Conservation (phyloP, 2,329 filamentous ascomycete species). For the Neobulgaria alba region DNA sequence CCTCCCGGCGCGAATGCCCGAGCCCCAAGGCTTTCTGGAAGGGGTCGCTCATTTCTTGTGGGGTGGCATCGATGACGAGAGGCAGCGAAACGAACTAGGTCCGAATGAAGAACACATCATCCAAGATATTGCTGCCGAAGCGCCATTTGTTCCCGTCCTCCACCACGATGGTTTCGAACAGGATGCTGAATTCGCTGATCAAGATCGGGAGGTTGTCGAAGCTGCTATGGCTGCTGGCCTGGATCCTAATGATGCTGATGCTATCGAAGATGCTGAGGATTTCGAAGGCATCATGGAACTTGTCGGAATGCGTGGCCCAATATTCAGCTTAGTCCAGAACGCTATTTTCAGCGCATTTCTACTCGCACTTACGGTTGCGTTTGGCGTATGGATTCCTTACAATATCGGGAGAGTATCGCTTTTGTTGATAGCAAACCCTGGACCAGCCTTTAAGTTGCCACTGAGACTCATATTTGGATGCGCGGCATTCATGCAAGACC, state of each 20-base stretch:
- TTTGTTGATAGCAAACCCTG: slow-evolving; percentile 69
- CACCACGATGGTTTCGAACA: slow-evolving; percentile 18
- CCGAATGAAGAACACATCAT: slow-evolving; percentile 52
- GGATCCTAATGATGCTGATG: slow-evolving; percentile 68
- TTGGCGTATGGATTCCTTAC: slow-evolving; percentile 86
- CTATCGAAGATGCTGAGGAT: slow-evolving; percentile 81
- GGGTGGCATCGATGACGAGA: slow-evolving; percentile 41
- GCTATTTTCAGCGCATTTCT: slow-evolving; percentile 88
- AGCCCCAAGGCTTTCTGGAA: slow-evolving; percentile 33
- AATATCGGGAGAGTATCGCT: slow-evolving; percentile 81
- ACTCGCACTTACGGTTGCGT: slow-evolving; percentile 75
- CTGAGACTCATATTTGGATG: slow-evolving; percentile 62
- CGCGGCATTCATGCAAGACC: slow-evolving; percentile 74
- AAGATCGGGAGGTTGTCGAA: slow-evolving; percentile 51
- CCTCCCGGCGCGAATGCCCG: slow-evolving; percentile 8
- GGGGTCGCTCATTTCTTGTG: slow-evolving; percentile 53
- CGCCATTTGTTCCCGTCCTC: slow-evolving; percentile 45
- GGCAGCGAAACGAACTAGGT: slow-evolving; percentile 33
- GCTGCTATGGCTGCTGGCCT: slow-evolving; percentile 60
- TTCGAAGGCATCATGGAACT: slow-evolving; percentile 94
- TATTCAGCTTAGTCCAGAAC: slow-evolving; percentile 86
- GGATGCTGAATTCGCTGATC: slow-evolving; percentile 30
- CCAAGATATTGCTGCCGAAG: slow-evolving; percentile 49
- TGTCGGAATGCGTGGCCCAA: slow-evolving; percentile 89
- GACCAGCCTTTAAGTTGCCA: slow-evolving; percentile 59